Evolutionary conservation across 2,329 filamentous ascomycete genomes (phyloP).

Genomic region (Aspergillus phoenicis): DNA sequence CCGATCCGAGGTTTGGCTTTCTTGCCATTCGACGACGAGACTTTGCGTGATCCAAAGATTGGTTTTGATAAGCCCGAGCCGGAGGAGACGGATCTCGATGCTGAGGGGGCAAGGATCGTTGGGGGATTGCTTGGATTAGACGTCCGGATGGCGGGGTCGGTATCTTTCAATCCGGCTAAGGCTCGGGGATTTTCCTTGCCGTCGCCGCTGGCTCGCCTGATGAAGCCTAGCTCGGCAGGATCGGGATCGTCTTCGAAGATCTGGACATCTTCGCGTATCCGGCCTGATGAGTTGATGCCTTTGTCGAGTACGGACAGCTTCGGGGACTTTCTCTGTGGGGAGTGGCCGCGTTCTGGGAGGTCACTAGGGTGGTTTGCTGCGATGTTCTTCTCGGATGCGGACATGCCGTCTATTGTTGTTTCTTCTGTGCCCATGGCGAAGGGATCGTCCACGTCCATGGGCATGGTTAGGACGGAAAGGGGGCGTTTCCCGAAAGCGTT

Average conservation of each 20-base stretch:
- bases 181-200: constrained; percentile 29
- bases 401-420: constrained; percentile 31
- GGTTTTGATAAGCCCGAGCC: constrained; percentile 24
- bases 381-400: constrained; percentile 46
- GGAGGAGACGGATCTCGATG: constrained; percentile 12
- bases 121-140: constrained; percentile 4
- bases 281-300: constrained; percentile 27
- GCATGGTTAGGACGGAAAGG: constrained; percentile 44
- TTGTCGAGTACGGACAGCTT: constrained; percentile 33
- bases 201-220: constrained; percentile 21
- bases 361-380: constrained; percentile 35
- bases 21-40: constrained; percentile 21
- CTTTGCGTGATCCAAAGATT: constrained; percentile 26
- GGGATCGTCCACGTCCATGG: constrained; percentile 31
- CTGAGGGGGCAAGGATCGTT: constrained; percentile 6
- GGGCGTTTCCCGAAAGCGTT: constrained; percentile 46
- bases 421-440: constrained; percentile 34
- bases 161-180: constrained; percentile 18
- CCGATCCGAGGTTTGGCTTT: constrained; percentile 41
- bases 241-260: constrained; percentile 38
- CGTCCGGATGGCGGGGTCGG: constrained; percentile 4
- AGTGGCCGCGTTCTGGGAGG: constrained; percentile 19
- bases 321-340: constrained; percentile 39
- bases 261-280: constrained; percentile 31
- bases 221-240: constrained; percentile 15